phyloP scores from a whole-genome alignment of 176 grass and related monocot genomes.

The Oryza officinalis region DNA sequence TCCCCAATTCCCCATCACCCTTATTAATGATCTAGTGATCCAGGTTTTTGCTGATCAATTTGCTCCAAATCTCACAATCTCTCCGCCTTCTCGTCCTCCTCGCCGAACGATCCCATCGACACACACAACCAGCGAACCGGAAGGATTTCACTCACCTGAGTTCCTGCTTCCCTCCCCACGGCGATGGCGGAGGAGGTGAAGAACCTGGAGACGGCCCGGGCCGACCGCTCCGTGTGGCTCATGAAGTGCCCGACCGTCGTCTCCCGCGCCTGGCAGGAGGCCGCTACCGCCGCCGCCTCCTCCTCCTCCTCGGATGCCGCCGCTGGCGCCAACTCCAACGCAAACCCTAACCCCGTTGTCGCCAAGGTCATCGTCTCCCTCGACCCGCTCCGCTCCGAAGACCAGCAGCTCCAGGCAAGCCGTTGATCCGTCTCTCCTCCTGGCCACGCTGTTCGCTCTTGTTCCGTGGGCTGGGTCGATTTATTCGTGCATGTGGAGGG shows the following conservation, averaged over 20 bases:
- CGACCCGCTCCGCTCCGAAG: conserved; percentile 68
- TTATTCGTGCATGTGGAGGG: background rate
- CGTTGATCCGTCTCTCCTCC: background rate
- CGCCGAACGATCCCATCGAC: background rate
- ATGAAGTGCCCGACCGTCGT: conserved; percentile 93
- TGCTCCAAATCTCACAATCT: background rate
- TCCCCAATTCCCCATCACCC: background rate
- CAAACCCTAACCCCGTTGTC: conserved; percentile 56
- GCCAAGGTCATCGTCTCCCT: conserved; percentile 84
- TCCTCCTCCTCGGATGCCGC: background rate
- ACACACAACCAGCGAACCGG: background rate
- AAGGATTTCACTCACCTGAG: background rate
- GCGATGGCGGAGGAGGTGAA: conserved; percentile 54
- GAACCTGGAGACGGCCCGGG: conserved; percentile 65
- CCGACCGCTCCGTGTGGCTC: conserved; percentile 81
- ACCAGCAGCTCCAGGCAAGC: conserved; percentile 59
- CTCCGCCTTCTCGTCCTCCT: background rate
- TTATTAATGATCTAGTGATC: background rate
- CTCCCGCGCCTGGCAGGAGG: conserved; percentile 72
- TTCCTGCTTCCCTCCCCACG: background rate
- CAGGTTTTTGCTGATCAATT: background rate
- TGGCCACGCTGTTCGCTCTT: background rate
- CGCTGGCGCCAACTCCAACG: conserved; percentile 17
- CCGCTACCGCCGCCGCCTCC: conserved; percentile 32
- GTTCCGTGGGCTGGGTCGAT: background rate